phyloP scores from a whole-genome alignment of 2,329 filamentous ascomycete species.

The Calycina marina region DNA sequence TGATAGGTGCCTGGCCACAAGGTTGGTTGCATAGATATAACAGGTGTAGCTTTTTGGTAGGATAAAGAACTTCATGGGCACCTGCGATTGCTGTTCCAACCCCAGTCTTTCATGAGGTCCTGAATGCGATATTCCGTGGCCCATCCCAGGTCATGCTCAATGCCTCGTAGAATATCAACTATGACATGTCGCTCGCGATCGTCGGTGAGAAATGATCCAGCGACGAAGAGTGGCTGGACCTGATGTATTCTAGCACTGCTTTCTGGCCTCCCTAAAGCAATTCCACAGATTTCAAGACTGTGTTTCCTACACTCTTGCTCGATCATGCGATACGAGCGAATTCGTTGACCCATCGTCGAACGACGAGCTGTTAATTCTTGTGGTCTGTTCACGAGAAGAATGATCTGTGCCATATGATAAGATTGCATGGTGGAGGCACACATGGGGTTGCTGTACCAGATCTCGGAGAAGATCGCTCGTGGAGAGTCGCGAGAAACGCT shows the following conservation, averaged over 20 bases:
- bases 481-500: slow-evolving; percentile 12
- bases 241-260: slow-evolving; percentile 42
- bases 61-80: too few relatives aligned
- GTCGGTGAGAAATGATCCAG: slow-evolving; percentile 43
- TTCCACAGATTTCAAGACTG: slow-evolving; percentile 46
- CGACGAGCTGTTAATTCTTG: slow-evolving; percentile 36
- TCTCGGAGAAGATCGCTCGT: slow-evolving; percentile 33
- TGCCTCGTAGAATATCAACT: slow-evolving; percentile 37
- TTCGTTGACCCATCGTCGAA: slow-evolving; percentile 35
- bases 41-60: too few relatives aligned
- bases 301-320: slow-evolving; percentile 39
- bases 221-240: slow-evolving; percentile 45
- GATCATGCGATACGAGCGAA: slow-evolving; percentile 41
- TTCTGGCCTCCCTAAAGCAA: slow-evolving; percentile 39
- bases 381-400: slow-evolving; percentile 45
- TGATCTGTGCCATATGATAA: slow-evolving; percentile 49
- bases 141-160: slow-evolving; percentile 50
- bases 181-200: slow-evolving; percentile 37
- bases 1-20: too few relatives aligned
- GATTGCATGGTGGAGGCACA: slow-evolving; percentile 52
- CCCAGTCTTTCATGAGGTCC: slow-evolving; percentile 34
- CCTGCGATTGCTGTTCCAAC: too few relatives aligned
- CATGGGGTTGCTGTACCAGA: slow-evolving; percentile 49
- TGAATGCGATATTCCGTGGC: slow-evolving; percentile 45
- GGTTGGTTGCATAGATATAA: too few relatives aligned